phyloP scores from a whole-genome alignment of 1,139 yeast genomes.

The Protomyces lactucae-debilis region DNA sequence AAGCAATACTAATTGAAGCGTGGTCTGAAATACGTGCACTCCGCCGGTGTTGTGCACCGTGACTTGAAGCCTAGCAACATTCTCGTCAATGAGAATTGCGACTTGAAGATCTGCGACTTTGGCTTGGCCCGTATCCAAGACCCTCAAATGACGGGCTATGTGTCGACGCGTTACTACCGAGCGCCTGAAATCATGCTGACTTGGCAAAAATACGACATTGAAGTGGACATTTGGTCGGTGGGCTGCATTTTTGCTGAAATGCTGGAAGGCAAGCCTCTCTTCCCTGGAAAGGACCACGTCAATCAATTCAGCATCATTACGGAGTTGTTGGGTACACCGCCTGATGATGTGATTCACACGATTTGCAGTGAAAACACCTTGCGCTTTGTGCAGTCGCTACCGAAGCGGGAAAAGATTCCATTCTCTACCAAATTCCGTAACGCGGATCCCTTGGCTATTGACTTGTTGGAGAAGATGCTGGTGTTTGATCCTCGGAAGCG shows the following conservation, averaged over 20 bases:
- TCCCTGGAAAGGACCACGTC: slow-evolving; percentile 98
- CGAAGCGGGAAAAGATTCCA: slow-evolving; percentile 87
- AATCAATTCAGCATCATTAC: slow-evolving; percentile 96
- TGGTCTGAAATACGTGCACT: slow-evolving; percentile 91
- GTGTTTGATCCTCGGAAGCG: slow-evolving; percentile 93
- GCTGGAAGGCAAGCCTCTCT: slow-evolving; percentile 97
- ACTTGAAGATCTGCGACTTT: slow-evolving; percentile 82
- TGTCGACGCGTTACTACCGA: slow-evolving; percentile 89
- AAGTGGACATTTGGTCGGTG: slow-evolving; percentile 98
- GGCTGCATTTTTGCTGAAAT: slow-evolving; percentile 98
- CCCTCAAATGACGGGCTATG: slow-evolving; percentile 99
- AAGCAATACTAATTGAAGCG: slow-evolving; percentile 39
- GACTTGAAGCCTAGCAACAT: slow-evolving; percentile 92
- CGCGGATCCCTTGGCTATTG: slow-evolving; percentile 80
- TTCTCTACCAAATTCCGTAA: slow-evolving; percentile 75
- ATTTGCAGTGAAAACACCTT: slow-evolving; percentile 93
- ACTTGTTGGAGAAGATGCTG: slow-evolving; percentile 79
- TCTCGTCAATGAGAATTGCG: slow-evolving; percentile 90
- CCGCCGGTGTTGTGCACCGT: slow-evolving; percentile 95
- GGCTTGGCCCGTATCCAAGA: slow-evolving; percentile 96
- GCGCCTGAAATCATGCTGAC: slow-evolving; percentile 99
- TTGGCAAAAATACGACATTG: slow-evolving; percentile 99
- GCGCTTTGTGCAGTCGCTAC: slow-evolving; percentile 87
- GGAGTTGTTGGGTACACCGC: slow-evolving; percentile 93
- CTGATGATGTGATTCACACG: slow-evolving; percentile 90